phyloP scores from a whole-genome alignment of 108 stramenopile genomes.

The Nitzschia sp. region DNA sequence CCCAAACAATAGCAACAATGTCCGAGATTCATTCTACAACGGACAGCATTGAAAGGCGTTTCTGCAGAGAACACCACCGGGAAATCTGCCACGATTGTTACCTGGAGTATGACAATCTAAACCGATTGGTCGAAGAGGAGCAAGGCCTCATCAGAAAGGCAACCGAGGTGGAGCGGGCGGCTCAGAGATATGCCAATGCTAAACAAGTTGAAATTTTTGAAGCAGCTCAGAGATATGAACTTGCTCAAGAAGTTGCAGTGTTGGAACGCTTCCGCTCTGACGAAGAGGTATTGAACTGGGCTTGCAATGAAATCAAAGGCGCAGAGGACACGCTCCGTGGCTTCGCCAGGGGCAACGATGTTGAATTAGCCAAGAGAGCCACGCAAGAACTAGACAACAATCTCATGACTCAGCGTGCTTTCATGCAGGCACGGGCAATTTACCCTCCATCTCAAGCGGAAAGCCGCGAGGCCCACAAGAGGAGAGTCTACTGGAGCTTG shows the following conservation, averaged over 20 bases:
- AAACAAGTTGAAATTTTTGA: too few relatives aligned
- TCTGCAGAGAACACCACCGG: slow-evolving; percentile 33
- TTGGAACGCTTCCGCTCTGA: slow-evolving; percentile 25
- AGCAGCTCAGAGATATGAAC: too few relatives aligned
- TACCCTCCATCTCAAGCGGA: slow-evolving; percentile 20
- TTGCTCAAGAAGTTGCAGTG: slow-evolving; percentile 1
- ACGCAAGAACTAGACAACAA: background rate
- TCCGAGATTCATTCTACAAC: background rate
- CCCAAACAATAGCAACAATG: too few relatives aligned
- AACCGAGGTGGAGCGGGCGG: slow-evolving; percentile 22
- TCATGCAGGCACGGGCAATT: slow-evolving; percentile 8
- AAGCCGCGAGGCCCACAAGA: slow-evolving; percentile 33
- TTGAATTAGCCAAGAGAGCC: background rate
- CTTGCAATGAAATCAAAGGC: slow-evolving; percentile 1
- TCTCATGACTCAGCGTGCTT: too few relatives aligned
- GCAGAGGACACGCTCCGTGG: slow-evolving; percentile 7
- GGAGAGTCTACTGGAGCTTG: slow-evolving; percentile 24
- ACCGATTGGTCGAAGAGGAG: slow-evolving; percentile 27
- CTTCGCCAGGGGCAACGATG: background rate
- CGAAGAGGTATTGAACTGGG: slow-evolving; percentile 3
- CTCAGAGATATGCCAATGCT: slow-evolving; percentile 6
- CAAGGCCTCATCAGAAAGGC: slow-evolving; percentile 28
- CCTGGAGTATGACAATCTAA: slow-evolving; percentile 19
- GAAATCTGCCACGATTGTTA: slow-evolving; percentile 41
- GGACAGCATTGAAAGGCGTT: slow-evolving; percentile 36